Evolutionary conservation across 768 basidiomycete genomes (phyloP).

Genomic region (Xerocomus brunneocitrinus): DNA sequence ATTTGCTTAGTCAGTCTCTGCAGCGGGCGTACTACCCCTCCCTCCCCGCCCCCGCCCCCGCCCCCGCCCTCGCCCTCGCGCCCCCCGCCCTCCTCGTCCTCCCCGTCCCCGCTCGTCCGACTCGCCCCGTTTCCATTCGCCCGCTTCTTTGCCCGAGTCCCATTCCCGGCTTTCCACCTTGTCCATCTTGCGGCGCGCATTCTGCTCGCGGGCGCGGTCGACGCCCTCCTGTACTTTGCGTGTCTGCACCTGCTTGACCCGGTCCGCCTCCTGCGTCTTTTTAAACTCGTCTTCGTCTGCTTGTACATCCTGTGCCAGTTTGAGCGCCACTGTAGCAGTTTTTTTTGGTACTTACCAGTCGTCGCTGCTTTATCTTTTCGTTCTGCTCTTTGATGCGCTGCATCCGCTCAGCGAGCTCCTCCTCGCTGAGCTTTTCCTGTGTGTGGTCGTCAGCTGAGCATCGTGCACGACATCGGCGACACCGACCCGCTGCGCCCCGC

Average conservation of each 20-base stretch:
- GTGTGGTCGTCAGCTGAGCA: constrained; percentile 11
- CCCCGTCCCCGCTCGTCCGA: constrained; percentile 14
- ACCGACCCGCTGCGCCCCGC: constrained; percentile 64
- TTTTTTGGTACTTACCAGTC: constrained; percentile 45
- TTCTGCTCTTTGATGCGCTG: constrained; percentile 66
- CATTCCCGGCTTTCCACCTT: constrained; percentile 75
- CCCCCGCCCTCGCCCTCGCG: constrained; percentile 31
- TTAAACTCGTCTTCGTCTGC: constrained; percentile 79
- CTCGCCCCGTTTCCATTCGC: constrained; percentile 16
- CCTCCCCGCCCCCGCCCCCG: constrained; percentile 23
- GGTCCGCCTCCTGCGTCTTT: constrained; percentile 63
- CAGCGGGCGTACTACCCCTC: constrained; percentile 16
- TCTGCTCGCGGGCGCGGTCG: constrained; percentile 70
- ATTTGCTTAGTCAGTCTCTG: neutral
- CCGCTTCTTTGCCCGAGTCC: constrained; percentile 66
- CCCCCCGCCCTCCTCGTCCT: constrained; percentile 28
- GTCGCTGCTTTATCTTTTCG: constrained; percentile 69
- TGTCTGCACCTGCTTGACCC: constrained; percentile 49
- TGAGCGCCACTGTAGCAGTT: neutral
- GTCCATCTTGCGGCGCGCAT: constrained; percentile 78
- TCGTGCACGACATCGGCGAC: constrained; percentile 2
- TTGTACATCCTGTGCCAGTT: constrained; percentile 56
- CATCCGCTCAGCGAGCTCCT: constrained; percentile 67
- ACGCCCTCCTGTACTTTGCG: constrained; percentile 67
- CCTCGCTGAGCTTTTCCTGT: constrained; percentile 67